Evolutionary conservation across 75 land plant genomes (phyloP), one percentile per base, ranked within the genome.

Genomic region (Pinus tabuliformis): DNA sequence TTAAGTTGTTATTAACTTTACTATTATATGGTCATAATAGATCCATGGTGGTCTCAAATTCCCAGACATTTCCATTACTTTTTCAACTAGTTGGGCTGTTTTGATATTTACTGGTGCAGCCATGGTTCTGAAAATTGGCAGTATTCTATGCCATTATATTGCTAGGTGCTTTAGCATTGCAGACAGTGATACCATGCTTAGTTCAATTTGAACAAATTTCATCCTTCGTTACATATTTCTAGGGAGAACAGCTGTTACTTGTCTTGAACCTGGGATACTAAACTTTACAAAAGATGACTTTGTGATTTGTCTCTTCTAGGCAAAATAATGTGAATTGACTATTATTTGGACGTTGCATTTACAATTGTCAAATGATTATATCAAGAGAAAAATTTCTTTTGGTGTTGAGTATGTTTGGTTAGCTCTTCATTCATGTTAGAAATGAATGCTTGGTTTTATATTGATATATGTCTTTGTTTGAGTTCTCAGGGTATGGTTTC

Each of bases 271-370:
- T 68, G 42, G 72, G 24, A 68, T 68, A 68, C 13, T 18, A 66
- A 36, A 37, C 49, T 68, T 68, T 42, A 52, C 54, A 68, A 68
- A 20, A 4, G 11, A 9, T 18, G 33, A 49, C 13, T 42, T 68
- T n/a, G 20, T 68, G 45, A 8, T 18, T 49, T 68, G 24, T 20
- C n/a, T n/a, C 54, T 4, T 30, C n/a, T 14, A 68, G 49, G n/a
- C 20, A 42, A 68, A 68, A 8, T 68, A 15, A 68, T 68, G n/a
- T 68, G 49, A 42, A 68, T n/a, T 66, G 70, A 37, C n/a, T 6
- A 18, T 66, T 39, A 17, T 6, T 20, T 66, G 70, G 39, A 66
- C 39, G 7, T 66, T 39, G 49, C 45, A 33, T 37, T 66, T 18
- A 39, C 70, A 66, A 66, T 66, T 5, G 14, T 66, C 6, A 66